phyloP scores from a whole-genome alignment of 1,139 yeast species.

The Pichia sp. region DNA sequence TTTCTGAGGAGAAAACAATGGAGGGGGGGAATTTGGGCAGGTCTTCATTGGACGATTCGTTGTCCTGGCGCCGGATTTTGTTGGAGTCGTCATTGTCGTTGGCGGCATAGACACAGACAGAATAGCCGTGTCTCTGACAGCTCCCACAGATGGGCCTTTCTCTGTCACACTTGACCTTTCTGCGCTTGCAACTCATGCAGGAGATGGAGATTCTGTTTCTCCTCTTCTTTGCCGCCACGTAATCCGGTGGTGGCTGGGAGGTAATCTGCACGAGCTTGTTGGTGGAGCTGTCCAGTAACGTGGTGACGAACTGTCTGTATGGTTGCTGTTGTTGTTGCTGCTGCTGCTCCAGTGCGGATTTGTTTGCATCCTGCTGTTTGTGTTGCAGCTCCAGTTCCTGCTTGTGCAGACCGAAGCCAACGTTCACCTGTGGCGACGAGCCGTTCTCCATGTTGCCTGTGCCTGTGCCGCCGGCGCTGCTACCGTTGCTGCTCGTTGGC shows the following conservation, averaged over 20 bases:
- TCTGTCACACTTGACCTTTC: conserved; percentile 45
- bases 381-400: background rate
- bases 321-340: conserved; percentile 8
- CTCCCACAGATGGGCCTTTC: conserved; percentile 47
- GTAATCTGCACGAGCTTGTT: conserved; percentile 24
- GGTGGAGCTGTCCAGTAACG: conserved; percentile 13
- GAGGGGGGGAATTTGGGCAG: background rate
- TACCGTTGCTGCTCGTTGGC: background rate
- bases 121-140: conserved; percentile 36
- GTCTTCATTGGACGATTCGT: background rate
- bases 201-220: conserved; percentile 30
- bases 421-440: too few species aligned
- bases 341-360: background rate
- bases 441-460: too few species aligned
- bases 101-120: conserved; percentile 23
- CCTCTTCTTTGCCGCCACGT: conserved; percentile 22
- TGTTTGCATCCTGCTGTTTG: background rate
- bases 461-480: too few species aligned
- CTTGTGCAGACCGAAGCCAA: background rate
- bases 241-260: conserved; percentile 20
- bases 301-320: conserved; percentile 14
- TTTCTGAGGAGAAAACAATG: background rate
- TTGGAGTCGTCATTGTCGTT: conserved; percentile 12
- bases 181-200: conserved; percentile 28
- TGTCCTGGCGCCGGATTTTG: conserved; percentile 13